Base-by-base conservation (phyloP, 805 yeast species). In the Jamesozyma gamospora region DNA sequence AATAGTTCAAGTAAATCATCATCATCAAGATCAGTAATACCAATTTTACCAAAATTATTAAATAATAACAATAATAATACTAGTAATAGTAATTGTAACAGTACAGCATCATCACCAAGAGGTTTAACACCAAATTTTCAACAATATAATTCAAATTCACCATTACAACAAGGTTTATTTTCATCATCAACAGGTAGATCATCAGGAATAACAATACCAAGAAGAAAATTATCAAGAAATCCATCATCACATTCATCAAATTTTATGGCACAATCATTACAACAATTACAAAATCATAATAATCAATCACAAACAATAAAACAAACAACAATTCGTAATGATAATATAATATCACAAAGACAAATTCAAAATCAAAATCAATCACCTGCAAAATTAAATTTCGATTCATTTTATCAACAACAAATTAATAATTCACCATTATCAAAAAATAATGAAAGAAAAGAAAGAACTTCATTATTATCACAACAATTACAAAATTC, bases 1-100 rank as follows among this genome's bases (percentile, higher is more conserved):
- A 53, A 52, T 21, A 51, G 48, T 19, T 58, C 60, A 1, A 53
- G 59, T 36, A 49, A 51, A 31, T 52, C 56, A 18, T 55, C 62
- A 1, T 51, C 58, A 9, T 51, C 63, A 1, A 51, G 58, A 30
- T 51, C 63, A 14, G 50, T 56, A 37, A 60, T 61, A 2, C 64
- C 64, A 2, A 61, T 61, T 21, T 39, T 61, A 31, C 64, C 65
- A 2, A 61, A 58, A 42, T 62, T 62, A 10, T 15, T 19, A 5
- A 34, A 13, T 25, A 12, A 14, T 12, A 34, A 8, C 6, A 24
- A n/a, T 12, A 21, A 13, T 5, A 41, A 39, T 26, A 12, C 26
- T 14, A 15, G 9, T 3, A 39, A 17, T 25, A 29, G 29, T 27
- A 39, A 29, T 25, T 19, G 31, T 32, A 27, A 15, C 17, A 58